These are phyloP conservation scores for Cucumis variabilis DNA, from an alignment of 331 rosid species.

Conservation along the genomic window DNA sequence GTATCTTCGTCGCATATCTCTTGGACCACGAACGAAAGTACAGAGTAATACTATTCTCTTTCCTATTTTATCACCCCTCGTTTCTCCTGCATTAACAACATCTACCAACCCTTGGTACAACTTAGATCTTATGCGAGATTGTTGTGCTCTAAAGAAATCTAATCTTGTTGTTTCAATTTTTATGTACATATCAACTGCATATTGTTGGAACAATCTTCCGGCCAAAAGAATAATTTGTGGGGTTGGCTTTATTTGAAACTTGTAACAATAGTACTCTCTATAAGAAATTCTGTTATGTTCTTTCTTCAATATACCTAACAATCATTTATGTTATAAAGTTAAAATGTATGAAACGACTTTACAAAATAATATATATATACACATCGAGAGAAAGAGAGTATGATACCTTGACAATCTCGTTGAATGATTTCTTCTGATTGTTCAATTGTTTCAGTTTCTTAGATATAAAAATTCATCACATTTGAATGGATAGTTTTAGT, in stretches of 20 bases:
- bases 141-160: not conserved
- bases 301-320: too few relatives aligned
- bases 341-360: too few relatives aligned
- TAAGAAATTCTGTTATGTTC: not conserved
- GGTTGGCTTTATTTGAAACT: not conserved
- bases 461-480: too few relatives aligned
- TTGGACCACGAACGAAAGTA: too few relatives aligned
- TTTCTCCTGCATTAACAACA: not conserved
- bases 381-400: too few relatives aligned
- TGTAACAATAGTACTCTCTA: not conserved
- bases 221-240: not conserved
- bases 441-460: too few relatives aligned
- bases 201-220: not conserved
- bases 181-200: not conserved
- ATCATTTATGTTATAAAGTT: too few relatives aligned
- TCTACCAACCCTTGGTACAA: not conserved
- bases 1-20: not conserved
- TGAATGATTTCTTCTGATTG: too few relatives aligned
- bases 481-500: too few relatives aligned
- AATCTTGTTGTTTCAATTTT: not conserved
- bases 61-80: not conserved
- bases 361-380: too few relatives aligned
- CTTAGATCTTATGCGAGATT: not conserved
- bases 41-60: not conserved
- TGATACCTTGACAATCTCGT: too few relatives aligned